Conservation (phyloP, 306 rosid genomes). For the Medicago lupulina region DNA sequence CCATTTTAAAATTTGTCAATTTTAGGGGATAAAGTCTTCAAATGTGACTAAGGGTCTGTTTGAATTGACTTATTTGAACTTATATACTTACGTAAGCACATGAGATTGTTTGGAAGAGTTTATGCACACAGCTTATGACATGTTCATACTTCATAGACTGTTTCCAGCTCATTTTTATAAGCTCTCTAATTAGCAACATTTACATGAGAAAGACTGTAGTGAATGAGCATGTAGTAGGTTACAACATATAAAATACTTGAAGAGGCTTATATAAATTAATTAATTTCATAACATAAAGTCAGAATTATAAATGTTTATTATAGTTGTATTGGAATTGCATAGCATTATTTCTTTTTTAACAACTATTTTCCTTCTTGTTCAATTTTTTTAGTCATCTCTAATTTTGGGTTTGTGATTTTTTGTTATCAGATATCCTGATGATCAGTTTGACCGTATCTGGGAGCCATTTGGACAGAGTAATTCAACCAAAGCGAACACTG, state of each 20-base stretch:
- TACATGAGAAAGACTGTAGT: too few relatives aligned
- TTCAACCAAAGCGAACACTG: slow-evolving; percentile 47
- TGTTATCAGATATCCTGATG: slow-evolving; percentile 78
- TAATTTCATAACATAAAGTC: background rate
- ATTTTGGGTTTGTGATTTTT: slow-evolving; percentile 6
- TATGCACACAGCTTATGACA: background rate
- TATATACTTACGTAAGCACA: too few relatives aligned
- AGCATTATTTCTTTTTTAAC: background rate
- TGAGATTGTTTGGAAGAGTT: background rate
- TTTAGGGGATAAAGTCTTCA: background rate
- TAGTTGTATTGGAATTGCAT: slow-evolving; percentile 15
- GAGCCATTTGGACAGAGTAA: slow-evolving; percentile 54
- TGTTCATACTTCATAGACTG: too few relatives aligned
- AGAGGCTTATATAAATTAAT: too few relatives aligned
- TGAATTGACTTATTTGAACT: background rate
- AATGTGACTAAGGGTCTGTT: background rate
- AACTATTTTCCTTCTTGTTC: slow-evolving; percentile 5
- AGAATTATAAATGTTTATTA: background rate
- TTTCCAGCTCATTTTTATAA: background rate
- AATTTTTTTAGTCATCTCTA: background rate
- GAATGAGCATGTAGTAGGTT: too few relatives aligned
- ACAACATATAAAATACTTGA: too few relatives aligned
- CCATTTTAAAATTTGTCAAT: background rate
- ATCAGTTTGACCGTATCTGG: slow-evolving; percentile 84
- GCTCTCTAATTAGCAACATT: too few relatives aligned